Evolutionary conservation across 177 flowering plant species (phyloP).

Genomic region (Vitis hybrid): DNA sequence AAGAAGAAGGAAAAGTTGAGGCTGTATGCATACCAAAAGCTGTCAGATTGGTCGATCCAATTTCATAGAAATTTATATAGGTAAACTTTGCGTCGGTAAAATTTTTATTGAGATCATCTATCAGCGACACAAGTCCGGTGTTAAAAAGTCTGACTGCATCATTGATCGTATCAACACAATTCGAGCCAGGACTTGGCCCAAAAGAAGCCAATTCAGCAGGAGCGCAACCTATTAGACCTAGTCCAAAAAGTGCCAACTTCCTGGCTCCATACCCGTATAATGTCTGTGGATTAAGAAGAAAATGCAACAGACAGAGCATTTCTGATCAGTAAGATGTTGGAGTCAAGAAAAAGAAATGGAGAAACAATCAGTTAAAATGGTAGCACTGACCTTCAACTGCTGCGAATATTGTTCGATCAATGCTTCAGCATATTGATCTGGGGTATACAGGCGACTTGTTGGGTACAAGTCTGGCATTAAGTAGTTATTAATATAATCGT

Average conservation of each 20-base stretch:
- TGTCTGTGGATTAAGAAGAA: conserved; percentile 13
- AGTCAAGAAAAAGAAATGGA: too few relatives aligned
- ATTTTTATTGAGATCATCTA: conserved; percentile 23
- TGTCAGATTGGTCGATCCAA: background rate
- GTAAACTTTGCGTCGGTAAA: conserved; percentile 27
- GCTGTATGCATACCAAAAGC: too few relatives aligned
- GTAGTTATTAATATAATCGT: conserved; percentile 38
- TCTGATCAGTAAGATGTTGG: too few relatives aligned
- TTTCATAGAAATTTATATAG: conserved; percentile 21
- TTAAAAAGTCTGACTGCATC: conserved; percentile 27
- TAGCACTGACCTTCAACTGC: conserved; percentile 18
- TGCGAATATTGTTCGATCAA: conserved; percentile 18
- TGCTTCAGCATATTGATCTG: conserved; percentile 18
- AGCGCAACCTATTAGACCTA: conserved; percentile 39
- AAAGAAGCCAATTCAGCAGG: conserved; percentile 14
- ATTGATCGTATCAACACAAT: conserved; percentile 28
- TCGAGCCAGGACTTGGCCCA: conserved; percentile 11
- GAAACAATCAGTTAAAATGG: too few relatives aligned
- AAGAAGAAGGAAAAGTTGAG: too few relatives aligned
- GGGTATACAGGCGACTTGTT: conserved; percentile 17
- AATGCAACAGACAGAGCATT: too few relatives aligned
- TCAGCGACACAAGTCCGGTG: conserved; percentile 22
- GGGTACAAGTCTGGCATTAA: conserved; percentile 20
- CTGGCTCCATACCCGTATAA: conserved; percentile 44
- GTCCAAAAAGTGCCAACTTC: conserved; percentile 30